Percentiles rank a stretch among this genome's conserved stretches.
Conservation (phyloP, 2,329 filamentous ascomycete species). For the Clarireedia hainanense region DNA sequence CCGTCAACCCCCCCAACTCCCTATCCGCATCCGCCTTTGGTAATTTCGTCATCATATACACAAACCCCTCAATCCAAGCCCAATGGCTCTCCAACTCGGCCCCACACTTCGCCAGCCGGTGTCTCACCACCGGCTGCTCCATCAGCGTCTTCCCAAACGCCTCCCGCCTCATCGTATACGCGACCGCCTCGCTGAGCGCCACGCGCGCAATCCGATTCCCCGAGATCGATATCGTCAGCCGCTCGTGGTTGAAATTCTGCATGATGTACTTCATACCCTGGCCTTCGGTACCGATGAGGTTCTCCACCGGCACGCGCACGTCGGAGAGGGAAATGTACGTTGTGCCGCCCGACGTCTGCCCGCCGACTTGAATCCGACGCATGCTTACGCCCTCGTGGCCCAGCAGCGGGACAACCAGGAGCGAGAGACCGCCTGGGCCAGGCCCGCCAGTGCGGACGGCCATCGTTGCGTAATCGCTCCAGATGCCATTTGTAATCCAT, state of each 20-base stretch:
- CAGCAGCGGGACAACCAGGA: constrained; percentile 65
- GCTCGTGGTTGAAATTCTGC: constrained; percentile 76
- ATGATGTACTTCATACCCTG: constrained; percentile 68
- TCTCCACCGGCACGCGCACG: constrained; percentile 61
- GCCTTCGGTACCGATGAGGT: constrained; percentile 62
- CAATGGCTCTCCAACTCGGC: constrained; percentile 61
- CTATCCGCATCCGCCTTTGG: constrained; percentile 49
- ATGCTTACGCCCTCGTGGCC: constrained; percentile 57
- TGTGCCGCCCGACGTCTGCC: constrained; percentile 58
- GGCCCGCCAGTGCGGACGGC: constrained; percentile 60
- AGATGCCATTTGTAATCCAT: constrained; percentile 64
- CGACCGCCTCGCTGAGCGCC: constrained; percentile 50
- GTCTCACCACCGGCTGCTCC: constrained; percentile 66
- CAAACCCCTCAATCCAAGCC: constrained; percentile 66
- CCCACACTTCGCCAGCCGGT: constrained; percentile 63
- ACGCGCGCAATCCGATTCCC: constrained; percentile 55
- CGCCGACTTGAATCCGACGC: constrained; percentile 58
- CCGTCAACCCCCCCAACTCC: constrained; percentile 64
- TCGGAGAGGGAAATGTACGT: constrained; percentile 72
- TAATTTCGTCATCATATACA: constrained; percentile 59
- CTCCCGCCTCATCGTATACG: constrained; percentile 57
- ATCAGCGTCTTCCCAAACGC: constrained; percentile 62
- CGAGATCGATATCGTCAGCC: constrained; percentile 57
- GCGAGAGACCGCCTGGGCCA: constrained; percentile 57
- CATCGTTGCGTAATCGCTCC: constrained; percentile 58